These are phyloP conservation scores for Bolboschoenoplectus hybrid DNA, from an alignment of 202 grass and related monocot genomes.

Conservation along the genomic window DNA sequence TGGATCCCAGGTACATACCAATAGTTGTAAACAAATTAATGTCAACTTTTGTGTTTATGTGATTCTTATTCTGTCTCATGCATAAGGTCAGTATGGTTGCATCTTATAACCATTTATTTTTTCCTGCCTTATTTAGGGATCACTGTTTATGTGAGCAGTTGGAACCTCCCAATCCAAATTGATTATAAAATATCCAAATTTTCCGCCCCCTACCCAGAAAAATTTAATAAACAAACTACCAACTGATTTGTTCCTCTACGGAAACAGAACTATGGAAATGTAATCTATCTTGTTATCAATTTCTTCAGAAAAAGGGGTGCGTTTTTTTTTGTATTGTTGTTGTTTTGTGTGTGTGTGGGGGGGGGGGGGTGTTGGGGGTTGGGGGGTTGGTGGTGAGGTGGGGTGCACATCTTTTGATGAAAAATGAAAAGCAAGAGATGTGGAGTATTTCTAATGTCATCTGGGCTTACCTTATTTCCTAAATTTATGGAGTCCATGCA, in stretches of 20 bases:
- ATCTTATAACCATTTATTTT: not conserved
- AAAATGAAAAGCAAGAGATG: not conserved
- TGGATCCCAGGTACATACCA: constrained; percentile 69
- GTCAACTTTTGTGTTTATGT: not conserved
- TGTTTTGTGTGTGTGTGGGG: not conserved
- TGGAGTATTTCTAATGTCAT: not conserved
- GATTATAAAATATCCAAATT: constrained; percentile 5
- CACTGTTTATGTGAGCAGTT: not conserved
- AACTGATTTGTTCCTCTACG: not conserved
- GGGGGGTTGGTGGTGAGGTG: not conserved
- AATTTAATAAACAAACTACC: not conserved
- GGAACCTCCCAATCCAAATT: not conserved
- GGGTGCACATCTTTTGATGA: not conserved
- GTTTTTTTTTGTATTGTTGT: not conserved
- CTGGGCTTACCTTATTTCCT: not conserved
- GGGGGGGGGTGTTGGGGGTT: not conserved
- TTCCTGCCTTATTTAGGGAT: not conserved
- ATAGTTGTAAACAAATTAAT: constrained; percentile 14
- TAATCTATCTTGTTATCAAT: not conserved
- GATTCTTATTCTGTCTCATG: not conserved
- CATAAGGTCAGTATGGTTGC: not conserved
- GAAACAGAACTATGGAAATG: not conserved
- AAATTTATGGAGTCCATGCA: not conserved
- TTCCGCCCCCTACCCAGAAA: not conserved
- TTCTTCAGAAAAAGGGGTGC: not conserved